Evolutionary conservation across 2,329 filamentous ascomycete genomes (phyloP).

Genomic region (Emericellopsis cladophorae): DNA sequence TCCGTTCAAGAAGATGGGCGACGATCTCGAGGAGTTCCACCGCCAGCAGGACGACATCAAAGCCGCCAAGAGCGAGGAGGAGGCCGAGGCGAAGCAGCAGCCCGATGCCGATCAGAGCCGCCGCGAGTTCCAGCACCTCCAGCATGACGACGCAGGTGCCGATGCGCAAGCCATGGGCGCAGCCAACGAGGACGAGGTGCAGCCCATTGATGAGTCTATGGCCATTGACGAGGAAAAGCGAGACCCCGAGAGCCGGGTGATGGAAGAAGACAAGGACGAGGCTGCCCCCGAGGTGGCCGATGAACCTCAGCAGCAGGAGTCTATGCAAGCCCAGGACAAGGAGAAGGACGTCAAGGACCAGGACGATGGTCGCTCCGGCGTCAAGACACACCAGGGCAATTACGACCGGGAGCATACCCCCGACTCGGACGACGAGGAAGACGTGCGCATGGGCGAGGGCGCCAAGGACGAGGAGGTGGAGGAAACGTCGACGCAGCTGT

Average conservation of each 20-base stretch:
- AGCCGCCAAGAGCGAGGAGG: conserved; percentile 33
- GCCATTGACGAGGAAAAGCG: conserved; percentile 63
- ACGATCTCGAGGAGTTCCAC: conserved; percentile 88
- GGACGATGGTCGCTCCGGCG: conserved; percentile 46
- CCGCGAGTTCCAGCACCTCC: conserved; percentile 87
- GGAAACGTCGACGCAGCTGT: conserved; percentile 50
- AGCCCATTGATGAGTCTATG: conserved; percentile 77
- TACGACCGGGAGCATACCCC: conserved; percentile 38
- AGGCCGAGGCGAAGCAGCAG: conserved; percentile 37
- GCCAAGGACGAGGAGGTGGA: conserved; percentile 31
- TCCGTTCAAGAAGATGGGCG: conserved; percentile 88
- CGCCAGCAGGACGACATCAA: conserved; percentile 75
- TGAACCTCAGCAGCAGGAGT: conserved; percentile 22
- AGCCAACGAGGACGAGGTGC: conserved; percentile 76
- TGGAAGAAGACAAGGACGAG: conserved; percentile 41
- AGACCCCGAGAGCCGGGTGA: conserved; percentile 28
- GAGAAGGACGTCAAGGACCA: conserved; percentile 27
- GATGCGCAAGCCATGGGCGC: conserved; percentile 87
- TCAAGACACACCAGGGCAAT: conserved; percentile 45
- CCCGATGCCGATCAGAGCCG: conserved; percentile 54
- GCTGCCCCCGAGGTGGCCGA: conserved; percentile 28
- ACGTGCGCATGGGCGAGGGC: conserved; percentile 30
- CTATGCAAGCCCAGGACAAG: conserved; percentile 9
- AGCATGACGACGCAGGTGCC: conserved; percentile 67
- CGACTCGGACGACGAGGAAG: conserved; percentile 21